These are phyloP conservation scores for Filobasidium uniguttulatum DNA, from an alignment of 1,284 basidiomycete genomes.

Conservation along the genomic window DNA sequence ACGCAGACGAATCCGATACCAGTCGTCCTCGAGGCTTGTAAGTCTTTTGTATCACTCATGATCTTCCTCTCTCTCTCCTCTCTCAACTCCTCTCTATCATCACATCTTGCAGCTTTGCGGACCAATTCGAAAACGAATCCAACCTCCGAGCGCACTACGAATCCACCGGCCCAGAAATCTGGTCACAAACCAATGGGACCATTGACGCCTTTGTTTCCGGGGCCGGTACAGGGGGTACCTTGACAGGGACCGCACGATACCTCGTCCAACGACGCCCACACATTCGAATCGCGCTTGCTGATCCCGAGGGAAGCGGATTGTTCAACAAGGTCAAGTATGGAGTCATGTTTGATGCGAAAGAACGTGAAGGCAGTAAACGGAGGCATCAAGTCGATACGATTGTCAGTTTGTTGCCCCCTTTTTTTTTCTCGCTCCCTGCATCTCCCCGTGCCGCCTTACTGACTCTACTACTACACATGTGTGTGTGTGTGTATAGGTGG, in stretches of 20 bases:
- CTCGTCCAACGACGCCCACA: constrained; percentile 44
- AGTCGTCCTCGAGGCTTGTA: constrained; percentile 17
- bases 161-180: constrained; percentile 90
- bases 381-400: constrained; percentile 69
- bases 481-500: constrained; percentile 16
- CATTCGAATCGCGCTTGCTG: constrained; percentile 63
- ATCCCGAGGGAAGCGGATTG: constrained; percentile 88
- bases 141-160: constrained; percentile 82
- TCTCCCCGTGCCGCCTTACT: constrained; percentile 1
- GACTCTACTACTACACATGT: neutral
- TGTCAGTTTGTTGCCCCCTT: constrained; percentile 53
- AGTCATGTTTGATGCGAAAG: constrained; percentile 84
- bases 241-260: constrained; percentile 70
- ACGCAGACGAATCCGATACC: constrained; percentile 9
- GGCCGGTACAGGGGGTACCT: constrained; percentile 91
- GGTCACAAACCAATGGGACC: constrained; percentile 73
- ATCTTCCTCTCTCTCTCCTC: neutral
- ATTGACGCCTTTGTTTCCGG: constrained; percentile 86
- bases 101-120: constrained; percentile 52
- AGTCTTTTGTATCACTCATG: neutral
- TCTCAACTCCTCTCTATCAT: too few relatives aligned
- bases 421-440: constrained; percentile 33
- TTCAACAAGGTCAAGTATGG: constrained; percentile 90
- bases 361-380: constrained; percentile 87
- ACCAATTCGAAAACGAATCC: constrained; percentile 87